phyloP scores from a whole-genome alignment of 768 basidiomycete genomes.

The Leccinum incarnatum region DNA sequence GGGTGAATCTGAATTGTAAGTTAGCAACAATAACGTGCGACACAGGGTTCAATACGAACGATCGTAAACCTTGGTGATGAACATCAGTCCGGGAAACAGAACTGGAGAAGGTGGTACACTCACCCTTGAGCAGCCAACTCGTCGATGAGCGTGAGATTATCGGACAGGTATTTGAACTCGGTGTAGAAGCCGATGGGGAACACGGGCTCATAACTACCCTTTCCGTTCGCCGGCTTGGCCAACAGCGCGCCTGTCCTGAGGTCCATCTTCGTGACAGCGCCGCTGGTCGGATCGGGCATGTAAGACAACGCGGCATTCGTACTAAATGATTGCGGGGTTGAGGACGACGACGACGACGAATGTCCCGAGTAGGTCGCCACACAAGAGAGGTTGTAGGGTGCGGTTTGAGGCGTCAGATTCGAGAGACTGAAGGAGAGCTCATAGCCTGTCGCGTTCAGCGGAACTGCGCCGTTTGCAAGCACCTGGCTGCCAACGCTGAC shows the following conservation, averaged over 20 bases:
- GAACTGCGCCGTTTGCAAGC: conserved; percentile 45
- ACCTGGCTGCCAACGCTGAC: conserved; percentile 44
- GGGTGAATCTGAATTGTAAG: conserved; percentile 54
- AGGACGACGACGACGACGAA: conserved; percentile 36
- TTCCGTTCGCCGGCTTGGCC: conserved; percentile 48
- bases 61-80: conserved; percentile 17
- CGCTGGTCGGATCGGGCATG: conserved; percentile 45
- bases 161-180: conserved; percentile 34
- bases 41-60: conserved; percentile 24
- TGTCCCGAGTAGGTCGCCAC: conserved; percentile 20
- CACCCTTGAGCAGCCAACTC: conserved; percentile 32
- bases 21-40: conserved; percentile 3
- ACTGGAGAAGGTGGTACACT: conserved; percentile 2
- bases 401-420: conserved; percentile 39
- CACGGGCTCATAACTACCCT: conserved; percentile 47
- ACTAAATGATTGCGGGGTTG: conserved; percentile 38
- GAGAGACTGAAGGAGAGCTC: conserved; percentile 48
- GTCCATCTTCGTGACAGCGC: conserved; percentile 59
- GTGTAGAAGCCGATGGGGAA: conserved; percentile 46
- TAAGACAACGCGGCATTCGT: conserved; percentile 45
- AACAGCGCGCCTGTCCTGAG: conserved; percentile 53
- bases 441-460: conserved; percentile 49
- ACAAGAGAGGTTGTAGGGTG: conserved; percentile 32
- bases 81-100: neutral
- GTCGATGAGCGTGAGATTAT: conserved; percentile 26